A percentile compares a stretch with the other conserved stretches of the same genome.
These are phyloP conservation scores for Asterophora lycoperdoides DNA, from an alignment of 768 basidiomycete genomes.

Conservation along the genomic window DNA sequence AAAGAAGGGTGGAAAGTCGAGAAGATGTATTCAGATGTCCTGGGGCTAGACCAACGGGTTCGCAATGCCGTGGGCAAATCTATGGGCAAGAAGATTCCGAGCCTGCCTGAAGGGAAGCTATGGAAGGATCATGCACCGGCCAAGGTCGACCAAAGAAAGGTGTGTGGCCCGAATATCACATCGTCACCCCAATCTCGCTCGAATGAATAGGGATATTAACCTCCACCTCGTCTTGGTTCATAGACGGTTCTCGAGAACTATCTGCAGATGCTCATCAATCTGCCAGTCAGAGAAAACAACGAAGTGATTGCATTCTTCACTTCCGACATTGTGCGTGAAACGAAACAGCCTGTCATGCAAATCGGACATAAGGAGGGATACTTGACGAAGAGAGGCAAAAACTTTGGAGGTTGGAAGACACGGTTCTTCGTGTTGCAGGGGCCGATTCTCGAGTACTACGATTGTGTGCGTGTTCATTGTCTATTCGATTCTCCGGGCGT, in stretches of 20 bases:
- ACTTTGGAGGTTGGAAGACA: conserved; percentile 97
- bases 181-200: not conserved
- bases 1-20: conserved; percentile 82
- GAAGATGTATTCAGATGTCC: conserved; percentile 90
- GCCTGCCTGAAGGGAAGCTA: conserved; percentile 84
- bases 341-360: conserved; percentile 73
- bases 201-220: conserved; percentile 4
- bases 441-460: conserved; percentile 89
- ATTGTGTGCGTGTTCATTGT: conserved; percentile 63
- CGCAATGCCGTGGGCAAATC: conserved; percentile 63
- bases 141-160: conserved; percentile 95
- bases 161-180: conserved; percentile 29
- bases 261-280: conserved; percentile 74
- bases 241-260: conserved; percentile 81
- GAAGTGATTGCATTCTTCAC: conserved; percentile 92
- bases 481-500: conserved; percentile 7
- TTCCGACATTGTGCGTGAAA: conserved; percentile 77
- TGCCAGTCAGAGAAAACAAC: conserved; percentile 82
- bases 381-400: conserved; percentile 93
- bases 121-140: conserved; percentile 98
- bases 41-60: conserved; percentile 80
- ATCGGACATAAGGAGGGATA: conserved; percentile 92
- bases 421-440: conserved; percentile 93
- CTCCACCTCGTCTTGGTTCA: not conserved
- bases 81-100: conserved; percentile 72